phyloP scores from a whole-genome alignment of 768 basidiomycete species.

The Dentipellis sp. region DNA sequence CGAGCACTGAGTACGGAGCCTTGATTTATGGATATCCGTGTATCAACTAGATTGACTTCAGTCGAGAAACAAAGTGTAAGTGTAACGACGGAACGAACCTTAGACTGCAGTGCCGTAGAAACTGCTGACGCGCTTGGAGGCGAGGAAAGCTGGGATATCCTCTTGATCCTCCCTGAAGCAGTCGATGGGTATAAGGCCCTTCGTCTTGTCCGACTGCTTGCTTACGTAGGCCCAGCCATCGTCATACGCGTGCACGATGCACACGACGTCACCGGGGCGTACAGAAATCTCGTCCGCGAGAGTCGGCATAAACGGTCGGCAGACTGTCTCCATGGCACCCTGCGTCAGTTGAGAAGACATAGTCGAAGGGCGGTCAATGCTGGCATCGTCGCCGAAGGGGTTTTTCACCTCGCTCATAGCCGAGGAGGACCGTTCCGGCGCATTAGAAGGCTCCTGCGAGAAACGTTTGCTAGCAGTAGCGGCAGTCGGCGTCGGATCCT shows the following conservation, averaged over 20 bases:
- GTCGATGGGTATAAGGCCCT: constrained; percentile 61
- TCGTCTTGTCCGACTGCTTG: constrained; percentile 20
- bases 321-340: constrained; percentile 38
- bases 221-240: constrained; percentile 68
- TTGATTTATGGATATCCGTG: too few species aligned
- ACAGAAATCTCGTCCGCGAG: constrained; percentile 54
- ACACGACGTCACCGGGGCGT: constrained; percentile 39
- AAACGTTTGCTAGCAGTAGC: background rate
- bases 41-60: too few species aligned
- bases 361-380: constrained; percentile 7
- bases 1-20: too few species aligned
- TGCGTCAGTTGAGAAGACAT: constrained; percentile 18
- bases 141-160: constrained; percentile 38
- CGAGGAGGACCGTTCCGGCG: constrained; percentile 2
- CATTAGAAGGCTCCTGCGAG: background rate
- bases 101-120: constrained; percentile 3
- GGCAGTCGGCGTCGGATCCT: background rate
- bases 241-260: constrained; percentile 45
- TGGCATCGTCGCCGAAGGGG: constrained; percentile 19
- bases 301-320: constrained; percentile 46
- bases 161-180: constrained; percentile 46
- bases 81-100: too few species aligned
- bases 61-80: too few species aligned
- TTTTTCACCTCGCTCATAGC: constrained; percentile 9
- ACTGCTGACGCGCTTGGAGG: constrained; percentile 38